Percentiles rank a stretch among this genome's conserved stretches.
Evolutionary conservation across 140 eudicot species (phyloP).

Genomic region (Stevia rebaudiana): DNA sequence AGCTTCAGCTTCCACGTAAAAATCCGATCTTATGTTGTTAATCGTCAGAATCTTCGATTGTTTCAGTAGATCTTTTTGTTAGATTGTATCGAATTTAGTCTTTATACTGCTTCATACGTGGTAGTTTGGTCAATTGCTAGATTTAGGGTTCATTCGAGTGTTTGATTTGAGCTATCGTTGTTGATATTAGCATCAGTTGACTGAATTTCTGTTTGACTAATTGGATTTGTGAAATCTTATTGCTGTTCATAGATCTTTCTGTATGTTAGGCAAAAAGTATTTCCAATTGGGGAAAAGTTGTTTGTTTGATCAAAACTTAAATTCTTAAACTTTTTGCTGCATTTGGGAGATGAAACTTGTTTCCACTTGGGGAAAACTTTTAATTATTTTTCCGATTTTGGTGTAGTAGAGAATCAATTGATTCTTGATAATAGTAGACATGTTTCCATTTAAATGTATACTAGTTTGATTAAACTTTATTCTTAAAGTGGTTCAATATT

Average conservation of each 20-base stretch:
- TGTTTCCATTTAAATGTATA: too few species aligned
- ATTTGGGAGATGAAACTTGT: too few species aligned
- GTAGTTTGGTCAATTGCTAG: not conserved
- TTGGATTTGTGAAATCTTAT: not conserved
- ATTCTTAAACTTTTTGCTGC: not conserved
- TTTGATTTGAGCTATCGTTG: not conserved
- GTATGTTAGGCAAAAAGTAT: not conserved
- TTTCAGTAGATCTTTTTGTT: not conserved
- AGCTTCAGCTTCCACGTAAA: not conserved
- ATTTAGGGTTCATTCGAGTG: not conserved
- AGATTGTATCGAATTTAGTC: not conserved
- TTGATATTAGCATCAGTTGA: not conserved
- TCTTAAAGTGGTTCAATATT: not conserved
- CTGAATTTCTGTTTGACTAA: conserved; percentile 8
- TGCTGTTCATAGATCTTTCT: not conserved
- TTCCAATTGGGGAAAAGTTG: too few species aligned
- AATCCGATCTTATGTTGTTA: not conserved
- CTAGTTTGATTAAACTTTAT: too few species aligned
- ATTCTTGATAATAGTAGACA: too few species aligned
- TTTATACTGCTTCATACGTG: not conserved
- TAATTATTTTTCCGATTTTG: too few species aligned
- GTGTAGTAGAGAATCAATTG: too few species aligned
- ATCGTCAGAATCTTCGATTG: not conserved
- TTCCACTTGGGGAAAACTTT: not conserved
- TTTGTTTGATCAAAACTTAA: too few species aligned